Evolutionary conservation across 139 green algal species (phyloP).

Genomic region (Ettlia oleoabundans): DNA sequence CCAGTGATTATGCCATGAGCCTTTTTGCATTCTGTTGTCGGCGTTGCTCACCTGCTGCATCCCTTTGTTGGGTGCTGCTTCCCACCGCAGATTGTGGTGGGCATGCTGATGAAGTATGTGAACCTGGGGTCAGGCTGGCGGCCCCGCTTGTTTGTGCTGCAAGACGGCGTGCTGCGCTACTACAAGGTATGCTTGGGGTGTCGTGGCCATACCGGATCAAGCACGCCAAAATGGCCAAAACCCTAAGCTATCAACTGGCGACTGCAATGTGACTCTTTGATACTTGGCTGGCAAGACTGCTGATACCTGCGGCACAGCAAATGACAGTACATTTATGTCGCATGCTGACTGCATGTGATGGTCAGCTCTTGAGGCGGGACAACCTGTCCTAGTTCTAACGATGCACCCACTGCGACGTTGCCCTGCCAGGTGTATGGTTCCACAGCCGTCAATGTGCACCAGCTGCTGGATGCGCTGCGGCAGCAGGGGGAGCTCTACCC

Average conservation of each 20-base stretch:
- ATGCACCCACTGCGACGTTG: background rate
- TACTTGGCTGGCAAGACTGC: no score
- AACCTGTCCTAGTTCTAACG: no score
- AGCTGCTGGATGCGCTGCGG: conserved; percentile 58
- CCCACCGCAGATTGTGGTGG: conserved; percentile 55
- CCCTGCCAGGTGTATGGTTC: conserved; percentile 55
- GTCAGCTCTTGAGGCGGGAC: no score
- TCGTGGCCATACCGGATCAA: background rate
- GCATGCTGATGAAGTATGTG: conserved; percentile 84
- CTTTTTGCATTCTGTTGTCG: no score
- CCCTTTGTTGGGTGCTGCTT: background rate
- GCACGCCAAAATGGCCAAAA: no score
- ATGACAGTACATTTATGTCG: no score
- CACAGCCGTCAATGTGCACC: conserved; percentile 50
- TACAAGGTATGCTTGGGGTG: conserved; percentile 64
- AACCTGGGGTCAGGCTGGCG: conserved; percentile 75
- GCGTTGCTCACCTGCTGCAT: background rate
- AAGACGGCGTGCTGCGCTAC: conserved; percentile 76
- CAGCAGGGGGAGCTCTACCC: conserved; percentile 48
- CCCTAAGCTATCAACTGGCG: no score
- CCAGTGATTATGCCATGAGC: no score
- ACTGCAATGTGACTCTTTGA: no score
- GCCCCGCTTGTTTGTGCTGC: conserved; percentile 80
- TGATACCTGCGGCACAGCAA: no score
- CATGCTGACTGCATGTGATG: no score